Evolutionary conservation across 2,329 filamentous ascomycete species (phyloP), one percentile per base, ranked within the genome.

Genomic region (Penicillium frequentans): DNA sequence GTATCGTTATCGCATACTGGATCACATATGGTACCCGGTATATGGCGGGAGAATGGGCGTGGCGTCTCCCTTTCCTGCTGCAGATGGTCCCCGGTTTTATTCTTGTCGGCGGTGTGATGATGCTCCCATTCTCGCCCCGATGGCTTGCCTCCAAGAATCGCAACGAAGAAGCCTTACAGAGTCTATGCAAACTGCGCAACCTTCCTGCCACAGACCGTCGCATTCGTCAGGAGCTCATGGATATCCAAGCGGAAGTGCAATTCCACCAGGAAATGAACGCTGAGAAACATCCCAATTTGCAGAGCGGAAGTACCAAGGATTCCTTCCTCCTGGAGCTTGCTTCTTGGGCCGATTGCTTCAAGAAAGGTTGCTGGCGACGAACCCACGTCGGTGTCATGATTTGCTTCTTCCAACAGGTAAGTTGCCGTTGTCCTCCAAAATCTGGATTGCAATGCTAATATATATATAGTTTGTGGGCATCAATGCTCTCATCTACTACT

Each of bases 401-500:
- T 14, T 81, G 82, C 75, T 85, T 86, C 64, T 86, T 85, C 66
- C 83, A 86, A 55, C 82, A 84, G 63, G 71, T 75, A 23, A 52
- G 62, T 55, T 44, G 26, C 54, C 33, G 21, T 24, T 33, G 10
- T 60, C 3, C 37, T 37, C 5, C 1, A 35, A 53, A 11, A 13
- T 42, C 9, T 16, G 5, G 6, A 11, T n/a, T 6, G 23, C 3
- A 27, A 1, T 27, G 19, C 58, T 64, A 50, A 65, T 29, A 35
- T 62, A 44, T 1, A 3, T 54, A 24, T 43, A 74, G 67, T 81
- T 82, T 46, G 72, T 77, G 6, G 81, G 81, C 0, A 81, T 84
- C 67, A 84, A 83, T 58, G 80, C 84, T 1, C 78, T 87, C 1
- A 76, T 75, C 23, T 86, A 86, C 73, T 88, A 86, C 69, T 84